A percentile compares a stretch with the other conserved stretches of the same genome.
Conservation (phyloP, 352 stramenopile genomes). For the Peronosclerospora sorghi region DNA sequence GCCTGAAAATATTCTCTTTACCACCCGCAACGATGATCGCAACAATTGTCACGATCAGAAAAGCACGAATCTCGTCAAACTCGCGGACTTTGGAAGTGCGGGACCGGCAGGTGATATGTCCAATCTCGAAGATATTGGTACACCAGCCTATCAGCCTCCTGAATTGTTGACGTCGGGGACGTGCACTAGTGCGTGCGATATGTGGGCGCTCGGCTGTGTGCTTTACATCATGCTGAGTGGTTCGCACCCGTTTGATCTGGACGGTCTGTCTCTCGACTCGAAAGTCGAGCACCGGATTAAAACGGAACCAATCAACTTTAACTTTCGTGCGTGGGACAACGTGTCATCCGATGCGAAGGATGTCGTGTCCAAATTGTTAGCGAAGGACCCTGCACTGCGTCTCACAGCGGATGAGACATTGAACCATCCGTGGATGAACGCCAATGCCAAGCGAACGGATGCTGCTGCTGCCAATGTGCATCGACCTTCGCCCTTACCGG, state of each 20-base stretch:
- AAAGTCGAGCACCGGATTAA: constrained; percentile 79
- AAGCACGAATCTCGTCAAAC: constrained; percentile 38
- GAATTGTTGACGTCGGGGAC: constrained; percentile 42
- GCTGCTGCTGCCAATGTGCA: constrained; percentile 1
- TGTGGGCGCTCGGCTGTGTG: constrained; percentile 86
- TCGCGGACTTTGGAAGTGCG: constrained; percentile 73
- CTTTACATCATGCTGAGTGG: constrained; percentile 91
- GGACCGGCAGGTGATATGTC: constrained; percentile 26
- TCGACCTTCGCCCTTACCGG: constrained; percentile 11
- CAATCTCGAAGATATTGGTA: constrained; percentile 55
- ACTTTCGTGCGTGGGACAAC: constrained; percentile 40
- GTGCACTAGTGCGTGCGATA: constrained; percentile 59
- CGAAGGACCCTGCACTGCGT: constrained; percentile 71
- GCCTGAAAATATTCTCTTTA: constrained; percentile 72
- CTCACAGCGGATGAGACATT: constrained; percentile 86
- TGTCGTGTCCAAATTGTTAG: constrained; percentile 80
- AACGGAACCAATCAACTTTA: constrained; percentile 35
- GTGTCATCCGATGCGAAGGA: constrained; percentile 85
- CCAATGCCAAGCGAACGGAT: constrained; percentile 3
- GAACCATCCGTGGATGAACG: constrained; percentile 84
- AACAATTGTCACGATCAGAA: constrained; percentile 10
- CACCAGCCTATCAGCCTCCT: constrained; percentile 52
- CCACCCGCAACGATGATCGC: constrained; percentile 17
- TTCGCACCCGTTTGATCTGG: constrained; percentile 87
- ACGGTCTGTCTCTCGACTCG: constrained; percentile 71